A percentile compares a stretch with the other conserved stretches of the same genome.
Conservation (phyloP, 2,329 filamentous ascomycete species). For the Hypoxylon sp. region DNA sequence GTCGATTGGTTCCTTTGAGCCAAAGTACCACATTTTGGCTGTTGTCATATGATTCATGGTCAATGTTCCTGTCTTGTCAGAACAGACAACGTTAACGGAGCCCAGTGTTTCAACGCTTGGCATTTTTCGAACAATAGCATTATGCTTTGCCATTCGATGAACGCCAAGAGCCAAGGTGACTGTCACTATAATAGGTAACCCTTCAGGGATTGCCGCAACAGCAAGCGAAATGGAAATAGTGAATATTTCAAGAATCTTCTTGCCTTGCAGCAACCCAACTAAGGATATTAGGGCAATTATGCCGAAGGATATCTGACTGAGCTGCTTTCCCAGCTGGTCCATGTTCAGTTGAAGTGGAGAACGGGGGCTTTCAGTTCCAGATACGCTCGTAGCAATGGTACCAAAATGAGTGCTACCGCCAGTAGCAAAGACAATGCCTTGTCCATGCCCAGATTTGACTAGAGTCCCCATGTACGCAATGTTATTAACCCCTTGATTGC, state of each 20-base stretch:
- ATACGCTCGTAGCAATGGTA: conserved; percentile 93
- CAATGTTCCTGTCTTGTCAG: conserved; percentile 95
- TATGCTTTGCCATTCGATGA: conserved; percentile 93
- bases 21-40: conserved; percentile 96
- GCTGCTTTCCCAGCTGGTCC: conserved; percentile 95
- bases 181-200: conserved; percentile 97
- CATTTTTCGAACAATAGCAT: conserved; percentile 94
- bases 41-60: conserved; percentile 99
- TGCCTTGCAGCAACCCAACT: conserved; percentile 90
- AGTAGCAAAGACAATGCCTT: conserved; percentile 97
- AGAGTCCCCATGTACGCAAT: conserved; percentile 99
- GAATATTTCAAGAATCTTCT: conserved; percentile 92
- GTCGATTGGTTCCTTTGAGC: conserved; percentile 68
- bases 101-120: conserved; percentile 98
- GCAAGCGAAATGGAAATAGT: conserved; percentile 97
- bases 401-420: conserved; percentile 96
- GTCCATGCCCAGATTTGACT: conserved; percentile 93
- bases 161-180: conserved; percentile 96
- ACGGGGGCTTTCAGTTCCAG: conserved; percentile 93
- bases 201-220: conserved; percentile 96
- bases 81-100: conserved; percentile 99
- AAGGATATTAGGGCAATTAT: conserved; percentile 95
- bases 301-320: conserved; percentile 96
- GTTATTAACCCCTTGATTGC: conserved; percentile 83
- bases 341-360: conserved; percentile 96